Evolutionary conservation across 768 basidiomycete genomes (phyloP).

Genomic region (Sistotremastrum suecicum): DNA sequence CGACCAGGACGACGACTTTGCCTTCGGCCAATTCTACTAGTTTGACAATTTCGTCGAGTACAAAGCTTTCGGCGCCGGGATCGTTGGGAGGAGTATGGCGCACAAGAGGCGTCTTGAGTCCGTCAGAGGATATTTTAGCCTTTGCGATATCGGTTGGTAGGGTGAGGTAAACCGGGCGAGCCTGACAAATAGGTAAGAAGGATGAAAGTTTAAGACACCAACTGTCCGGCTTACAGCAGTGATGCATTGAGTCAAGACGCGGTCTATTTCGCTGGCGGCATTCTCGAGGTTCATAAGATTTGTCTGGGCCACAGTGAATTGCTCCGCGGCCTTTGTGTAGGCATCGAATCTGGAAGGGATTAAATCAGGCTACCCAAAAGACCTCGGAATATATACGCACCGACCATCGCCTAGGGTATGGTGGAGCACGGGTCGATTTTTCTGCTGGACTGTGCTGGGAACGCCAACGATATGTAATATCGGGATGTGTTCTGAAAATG

Average conservation of each 20-base stretch:
- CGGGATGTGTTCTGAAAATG: slow-evolving; percentile 81
- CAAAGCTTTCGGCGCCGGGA: slow-evolving; percentile 44
- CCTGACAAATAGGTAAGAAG: slow-evolving; percentile 22
- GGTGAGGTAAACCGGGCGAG: slow-evolving; percentile 77
- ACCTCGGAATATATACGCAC: slow-evolving; percentile 17
- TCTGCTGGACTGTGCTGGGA: slow-evolving; percentile 63
- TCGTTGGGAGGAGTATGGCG: slow-evolving; percentile 38
- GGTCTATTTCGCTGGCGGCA: slow-evolving; percentile 65
- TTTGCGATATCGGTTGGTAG: slow-evolving; percentile 76
- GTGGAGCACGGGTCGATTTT: slow-evolving; percentile 60
- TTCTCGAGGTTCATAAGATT: slow-evolving; percentile 34
- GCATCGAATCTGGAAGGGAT: slow-evolving; percentile 48
- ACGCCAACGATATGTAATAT: slow-evolving; percentile 80
- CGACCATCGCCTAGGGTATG: slow-evolving; percentile 81
- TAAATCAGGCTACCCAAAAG: neutral
- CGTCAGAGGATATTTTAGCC: slow-evolving; percentile 47
- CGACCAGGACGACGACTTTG: slow-evolving; percentile 63
- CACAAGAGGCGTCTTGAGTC: slow-evolving; percentile 45
- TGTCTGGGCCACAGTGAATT: slow-evolving; percentile 61
- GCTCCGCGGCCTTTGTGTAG: slow-evolving; percentile 59
- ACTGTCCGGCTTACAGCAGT: slow-evolving; percentile 24
- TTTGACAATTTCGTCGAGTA: slow-evolving; percentile 57
- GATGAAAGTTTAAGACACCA: neutral
- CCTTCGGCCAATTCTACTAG: slow-evolving; percentile 42
- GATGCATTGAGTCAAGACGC: slow-evolving; percentile 57